Percentiles rank a stretch among this genome's conserved stretches.
These are phyloP conservation scores for Kluyveromyces starmeri DNA, from an alignment of 805 yeast species.

Conservation along the genomic window DNA sequence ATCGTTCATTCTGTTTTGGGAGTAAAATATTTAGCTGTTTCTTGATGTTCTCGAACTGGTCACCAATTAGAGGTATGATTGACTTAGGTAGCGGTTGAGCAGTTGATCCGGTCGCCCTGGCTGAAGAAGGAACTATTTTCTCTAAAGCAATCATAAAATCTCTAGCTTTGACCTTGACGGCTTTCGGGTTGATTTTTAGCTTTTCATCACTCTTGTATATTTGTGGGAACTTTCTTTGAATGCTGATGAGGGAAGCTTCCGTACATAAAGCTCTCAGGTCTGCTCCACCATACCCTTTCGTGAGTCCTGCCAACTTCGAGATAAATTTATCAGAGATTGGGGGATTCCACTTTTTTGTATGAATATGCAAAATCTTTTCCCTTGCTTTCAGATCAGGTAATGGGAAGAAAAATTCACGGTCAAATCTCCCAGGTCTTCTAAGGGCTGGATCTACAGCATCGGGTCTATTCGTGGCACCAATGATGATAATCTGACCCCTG, in stretches of 20 bases:
- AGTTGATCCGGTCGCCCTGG: constrained; percentile 66
- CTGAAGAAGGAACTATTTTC: constrained; percentile 85
- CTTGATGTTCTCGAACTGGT: constrained; percentile 39
- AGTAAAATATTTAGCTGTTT: constrained; percentile 45
- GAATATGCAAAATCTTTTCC: constrained; percentile 69
- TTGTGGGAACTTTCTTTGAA: constrained; percentile 89
- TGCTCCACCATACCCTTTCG: constrained; percentile 98
- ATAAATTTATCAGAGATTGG: constrained; percentile 51
- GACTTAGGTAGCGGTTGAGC: constrained; percentile 75
- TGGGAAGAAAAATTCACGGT: constrained; percentile 93
- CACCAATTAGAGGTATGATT: constrained; percentile 53
- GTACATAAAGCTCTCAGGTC: constrained; percentile 91
- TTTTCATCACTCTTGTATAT: constrained; percentile 73
- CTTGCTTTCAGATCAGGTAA: constrained; percentile 79
- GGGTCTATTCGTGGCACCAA: constrained; percentile 97
- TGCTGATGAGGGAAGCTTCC: constrained; percentile 87
- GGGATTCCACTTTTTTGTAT: constrained; percentile 84
- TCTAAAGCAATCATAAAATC: constrained; percentile 84
- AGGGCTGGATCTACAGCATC: constrained; percentile 98
- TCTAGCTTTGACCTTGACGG: constrained; percentile 63
- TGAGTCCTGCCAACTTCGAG: constrained; percentile 59
- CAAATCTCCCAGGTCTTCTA: constrained; percentile 94
- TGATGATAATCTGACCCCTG: constrained; percentile 94
- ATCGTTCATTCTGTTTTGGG: constrained; percentile 36
- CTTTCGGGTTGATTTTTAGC: constrained; percentile 58